Evolutionary conservation across 2,329 filamentous ascomycete species (phyloP), one percentile per base, ranked within the genome.

Genomic region (Colletotrichum gigasporum): DNA sequence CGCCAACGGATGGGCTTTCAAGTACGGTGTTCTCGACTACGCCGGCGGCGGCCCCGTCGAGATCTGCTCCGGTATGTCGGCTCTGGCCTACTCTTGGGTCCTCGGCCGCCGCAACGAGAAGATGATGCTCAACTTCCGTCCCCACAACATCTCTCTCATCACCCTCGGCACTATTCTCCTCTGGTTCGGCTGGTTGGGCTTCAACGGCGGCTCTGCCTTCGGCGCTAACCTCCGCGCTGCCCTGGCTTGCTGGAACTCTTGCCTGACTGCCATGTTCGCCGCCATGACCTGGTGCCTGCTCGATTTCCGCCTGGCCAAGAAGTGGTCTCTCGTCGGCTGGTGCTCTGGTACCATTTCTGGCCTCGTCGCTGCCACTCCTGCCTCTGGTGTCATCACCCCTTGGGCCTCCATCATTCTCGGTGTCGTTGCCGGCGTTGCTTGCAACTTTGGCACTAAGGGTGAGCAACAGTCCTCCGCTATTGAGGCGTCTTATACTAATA

Each of bases 91-190:
- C 83, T 97, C 94, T 2, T 91, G 93, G 92, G 90, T 97, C 35
- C 91, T 99, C 66, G 96, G 96, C 70, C 92, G 94, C 74, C 93
- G 96, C 70, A 96, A 97, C 82, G 95, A 98, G 83, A 96, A 94
- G 83, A 97, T 98, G 94, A 97, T 98, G 93, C 88, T 97, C 80
- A 98, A 98, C 87, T 98, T 98, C 87, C 93, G 96, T 70, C 96
- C 96, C 16, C 96, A 99, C 85, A 99, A 99, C 83, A 96, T 98
- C 70, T 97, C 94, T 5, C 87, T 98, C 74, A 97, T 99, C 80
- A 94, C 96, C 1, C 90, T 98, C 71, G 96, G 96, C 68, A 98
- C 96, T 3, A 87, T 97, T 69, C 87, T 99, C 72, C 93, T 99
- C 60, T 98, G 94, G 94, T 98, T 98, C 74, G 96, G 96, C 74